Conservation (phyloP, 179 eudicot genomes). For the Actinidia arguta region DNA sequence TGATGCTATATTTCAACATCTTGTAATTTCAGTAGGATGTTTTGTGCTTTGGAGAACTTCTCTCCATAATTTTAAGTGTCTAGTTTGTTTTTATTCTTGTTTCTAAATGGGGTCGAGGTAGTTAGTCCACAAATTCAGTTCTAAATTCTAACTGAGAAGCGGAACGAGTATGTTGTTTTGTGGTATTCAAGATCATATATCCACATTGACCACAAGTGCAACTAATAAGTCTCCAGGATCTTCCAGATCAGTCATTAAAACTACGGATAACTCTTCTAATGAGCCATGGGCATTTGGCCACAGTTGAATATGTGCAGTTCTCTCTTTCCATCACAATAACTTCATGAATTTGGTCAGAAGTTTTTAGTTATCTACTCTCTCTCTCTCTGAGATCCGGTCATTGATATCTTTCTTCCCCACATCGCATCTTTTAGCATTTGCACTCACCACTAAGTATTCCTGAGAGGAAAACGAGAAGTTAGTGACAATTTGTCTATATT, state of each 20-base stretch:
- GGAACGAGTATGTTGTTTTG: slow-evolving; percentile 83
- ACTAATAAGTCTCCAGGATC: slow-evolving; percentile 60
- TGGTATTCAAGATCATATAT: slow-evolving; percentile 96
- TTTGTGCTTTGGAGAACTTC: neutral
- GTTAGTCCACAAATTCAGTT: slow-evolving; percentile 4
- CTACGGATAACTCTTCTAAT: slow-evolving; percentile 72
- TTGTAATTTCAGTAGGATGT: neutral
- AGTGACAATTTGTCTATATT: neutral
- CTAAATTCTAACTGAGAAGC: slow-evolving; percentile 47
- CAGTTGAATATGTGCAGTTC: slow-evolving; percentile 98
- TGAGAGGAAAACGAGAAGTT: neutral
- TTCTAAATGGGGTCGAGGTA: neutral
- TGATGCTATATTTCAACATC: neutral
- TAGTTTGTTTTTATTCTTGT: neutral
- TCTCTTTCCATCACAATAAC: slow-evolving; percentile 93
- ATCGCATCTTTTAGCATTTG: neutral
- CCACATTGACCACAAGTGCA: slow-evolving; percentile 65
- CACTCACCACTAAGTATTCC: neutral
- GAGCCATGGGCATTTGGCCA: slow-evolving; percentile 95
- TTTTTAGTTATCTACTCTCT: slow-evolving; percentile 3
- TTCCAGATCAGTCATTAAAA: slow-evolving; percentile 59
- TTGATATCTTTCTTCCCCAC: neutral
- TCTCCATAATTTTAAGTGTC: neutral
- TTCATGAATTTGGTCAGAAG: slow-evolving; percentile 15
- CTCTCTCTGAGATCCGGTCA: neutral